phyloP scores from a whole-genome alignment of 345 rosid species.

The Dimocarpus longan region DNA sequence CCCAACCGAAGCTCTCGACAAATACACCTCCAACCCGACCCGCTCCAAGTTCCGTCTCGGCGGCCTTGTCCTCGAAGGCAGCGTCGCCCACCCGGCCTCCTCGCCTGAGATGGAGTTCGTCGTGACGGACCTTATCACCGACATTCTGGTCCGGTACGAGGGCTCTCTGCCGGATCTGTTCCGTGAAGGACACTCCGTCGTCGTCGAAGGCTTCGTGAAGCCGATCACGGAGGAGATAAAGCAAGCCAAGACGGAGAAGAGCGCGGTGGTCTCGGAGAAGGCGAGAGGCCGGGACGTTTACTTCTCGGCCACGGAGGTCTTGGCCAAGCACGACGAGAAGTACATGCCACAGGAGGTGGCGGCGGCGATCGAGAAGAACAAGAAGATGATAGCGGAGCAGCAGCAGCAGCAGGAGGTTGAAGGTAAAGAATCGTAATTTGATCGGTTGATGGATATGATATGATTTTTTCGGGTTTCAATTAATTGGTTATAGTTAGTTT shows the following conservation, averaged over 20 bases:
- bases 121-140: constrained; percentile 81
- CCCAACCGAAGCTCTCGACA: constrained; percentile 83
- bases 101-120: constrained; percentile 87
- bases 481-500: constrained; percentile 1
- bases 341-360: constrained; percentile 97
- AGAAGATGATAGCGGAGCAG: constrained; percentile 60
- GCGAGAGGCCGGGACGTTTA: constrained; percentile 68
- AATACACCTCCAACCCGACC: constrained; percentile 61
- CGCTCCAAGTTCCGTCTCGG: constrained; percentile 81
- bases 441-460: constrained; percentile 18
- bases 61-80: constrained; percentile 92
- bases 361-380: constrained; percentile 94
- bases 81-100: constrained; percentile 72
- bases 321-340: constrained; percentile 98
- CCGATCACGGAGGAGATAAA: constrained; percentile 64
- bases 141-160: constrained; percentile 74
- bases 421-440: constrained; percentile 32
- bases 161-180: constrained; percentile 91
- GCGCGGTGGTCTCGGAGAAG: constrained; percentile 55
- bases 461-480: not conserved
- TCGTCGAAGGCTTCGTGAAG: constrained; percentile 90
- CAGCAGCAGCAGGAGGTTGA: constrained; percentile 27
- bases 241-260: constrained; percentile 47
- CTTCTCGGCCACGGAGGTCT: constrained; percentile 80
- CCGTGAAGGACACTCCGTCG: constrained; percentile 93